Conservation (phyloP, 164 flowering plant species). For the Euptelea pleiosperma region DNA sequence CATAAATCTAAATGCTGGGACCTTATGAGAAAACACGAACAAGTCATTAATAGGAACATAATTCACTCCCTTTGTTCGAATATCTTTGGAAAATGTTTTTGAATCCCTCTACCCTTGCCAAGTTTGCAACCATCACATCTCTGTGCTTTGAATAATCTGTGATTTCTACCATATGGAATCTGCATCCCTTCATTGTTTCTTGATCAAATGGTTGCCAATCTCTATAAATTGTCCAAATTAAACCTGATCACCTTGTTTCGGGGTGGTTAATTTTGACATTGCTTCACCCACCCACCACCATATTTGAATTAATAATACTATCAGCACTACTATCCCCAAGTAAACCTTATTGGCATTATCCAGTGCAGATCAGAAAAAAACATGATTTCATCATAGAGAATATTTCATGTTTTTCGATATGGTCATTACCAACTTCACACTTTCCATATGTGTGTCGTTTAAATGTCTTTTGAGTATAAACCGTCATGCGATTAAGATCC, state of each 20-base stretch:
- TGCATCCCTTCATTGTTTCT: conserved; percentile 18
- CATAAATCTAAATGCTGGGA: conserved; percentile 30
- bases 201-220: conserved; percentile 34
- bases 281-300: too few species aligned
- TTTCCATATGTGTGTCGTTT: too few species aligned
- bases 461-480: too few species aligned
- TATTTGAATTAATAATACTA: too few species aligned
- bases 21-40: conserved; percentile 37
- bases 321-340: too few species aligned
- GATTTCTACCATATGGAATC: conserved; percentile 32
- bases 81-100: conserved; percentile 29
- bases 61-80: conserved; percentile 14
- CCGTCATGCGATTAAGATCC: too few species aligned
- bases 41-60: conserved; percentile 26
- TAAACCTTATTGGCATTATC: too few species aligned
- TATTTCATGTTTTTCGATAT: too few species aligned
- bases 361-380: too few species aligned
- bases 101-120: conserved; percentile 34
- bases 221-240: conserved; percentile 44
- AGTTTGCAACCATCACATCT: conserved; percentile 19
- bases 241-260: conserved; percentile 38
- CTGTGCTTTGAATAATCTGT: conserved; percentile 24
- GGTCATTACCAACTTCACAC: too few species aligned
- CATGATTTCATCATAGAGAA: too few species aligned
- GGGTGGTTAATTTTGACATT: conserved; percentile 34